phyloP scores from a whole-genome alignment of 2,329 filamentous ascomycete genomes.

The Pseudopithomyces maydicus region DNA sequence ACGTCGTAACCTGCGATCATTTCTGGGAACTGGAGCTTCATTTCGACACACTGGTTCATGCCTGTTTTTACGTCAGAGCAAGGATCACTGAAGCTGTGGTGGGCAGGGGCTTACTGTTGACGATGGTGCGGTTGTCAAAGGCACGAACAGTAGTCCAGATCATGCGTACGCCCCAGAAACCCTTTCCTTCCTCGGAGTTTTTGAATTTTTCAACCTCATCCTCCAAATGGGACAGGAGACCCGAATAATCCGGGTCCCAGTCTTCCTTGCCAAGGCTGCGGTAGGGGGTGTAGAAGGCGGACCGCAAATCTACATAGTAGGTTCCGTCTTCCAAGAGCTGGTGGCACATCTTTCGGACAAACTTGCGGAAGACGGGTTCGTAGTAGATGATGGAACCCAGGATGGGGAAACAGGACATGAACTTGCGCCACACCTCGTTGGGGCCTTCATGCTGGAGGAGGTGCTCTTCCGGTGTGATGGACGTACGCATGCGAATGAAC shows the following conservation, averaged over 20 bases:
- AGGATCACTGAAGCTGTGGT: too few relatives aligned
- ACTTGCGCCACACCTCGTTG: constrained; percentile 84
- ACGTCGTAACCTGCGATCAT: constrained; percentile 87
- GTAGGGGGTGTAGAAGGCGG: constrained; percentile 75
- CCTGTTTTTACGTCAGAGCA: constrained; percentile 31
- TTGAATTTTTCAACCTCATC: constrained; percentile 83
- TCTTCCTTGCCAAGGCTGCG: constrained; percentile 67
- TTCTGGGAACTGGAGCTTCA: constrained; percentile 78
- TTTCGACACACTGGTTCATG: constrained; percentile 86
- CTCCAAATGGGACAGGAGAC: constrained; percentile 73
- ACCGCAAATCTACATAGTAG: constrained; percentile 80
- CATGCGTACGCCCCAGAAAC: constrained; percentile 82
- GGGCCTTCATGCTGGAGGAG: constrained; percentile 81
- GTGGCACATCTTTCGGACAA: constrained; percentile 72
- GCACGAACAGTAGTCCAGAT: constrained; percentile 82
- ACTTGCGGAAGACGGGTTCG: constrained; percentile 84
- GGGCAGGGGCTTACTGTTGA: constrained; percentile 59
- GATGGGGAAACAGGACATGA: constrained; percentile 74
- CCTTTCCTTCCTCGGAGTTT: constrained; percentile 68
- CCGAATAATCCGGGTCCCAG: constrained; percentile 69
- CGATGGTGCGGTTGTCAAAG: constrained; percentile 67
- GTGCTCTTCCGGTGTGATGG: constrained; percentile 73
- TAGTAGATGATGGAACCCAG: constrained; percentile 80
- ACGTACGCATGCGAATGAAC: constrained; percentile 77
- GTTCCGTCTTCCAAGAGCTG: constrained; percentile 81